These are phyloP conservation scores for Amanita muscaria DNA, from an alignment of 768 basidiomycete genomes.

Conservation along the genomic window DNA sequence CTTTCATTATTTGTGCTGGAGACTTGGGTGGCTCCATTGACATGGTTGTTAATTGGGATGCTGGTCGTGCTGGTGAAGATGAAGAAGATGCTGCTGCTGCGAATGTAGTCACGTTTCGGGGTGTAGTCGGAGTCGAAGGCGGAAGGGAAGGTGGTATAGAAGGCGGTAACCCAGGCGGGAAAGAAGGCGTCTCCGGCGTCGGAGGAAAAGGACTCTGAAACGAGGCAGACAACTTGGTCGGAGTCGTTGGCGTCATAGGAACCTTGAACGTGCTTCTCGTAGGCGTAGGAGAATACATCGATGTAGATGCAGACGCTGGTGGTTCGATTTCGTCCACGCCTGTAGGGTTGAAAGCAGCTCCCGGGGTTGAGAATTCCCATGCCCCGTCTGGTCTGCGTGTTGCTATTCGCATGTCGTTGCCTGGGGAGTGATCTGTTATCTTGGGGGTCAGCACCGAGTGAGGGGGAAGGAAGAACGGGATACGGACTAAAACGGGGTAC, in stretches of 20 bases:
- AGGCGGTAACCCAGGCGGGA: too few relatives aligned
- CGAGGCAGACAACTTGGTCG: too few relatives aligned
- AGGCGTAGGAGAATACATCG: too few relatives aligned
- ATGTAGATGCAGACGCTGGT: background rate
- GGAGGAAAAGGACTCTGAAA: constrained; percentile 10
- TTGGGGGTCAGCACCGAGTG: background rate
- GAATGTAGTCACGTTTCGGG: too few relatives aligned
- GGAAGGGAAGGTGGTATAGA: too few relatives aligned
- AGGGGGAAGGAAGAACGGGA: background rate
- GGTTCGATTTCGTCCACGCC: constrained; percentile 30
- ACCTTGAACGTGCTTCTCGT: too few relatives aligned
- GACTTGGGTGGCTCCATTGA: constrained; percentile 5
- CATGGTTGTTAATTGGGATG: background rate
- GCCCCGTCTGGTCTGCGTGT: constrained; percentile 42
- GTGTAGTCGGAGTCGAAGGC: too few relatives aligned
- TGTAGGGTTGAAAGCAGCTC: constrained; percentile 29
- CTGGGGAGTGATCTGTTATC: constrained; percentile 38
- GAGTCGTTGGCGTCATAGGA: too few relatives aligned
- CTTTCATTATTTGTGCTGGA: constrained; percentile 6
- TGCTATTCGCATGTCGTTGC: constrained; percentile 51
- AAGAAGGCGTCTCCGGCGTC: too few relatives aligned
- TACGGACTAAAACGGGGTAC: background rate
- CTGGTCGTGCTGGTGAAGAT: background rate
- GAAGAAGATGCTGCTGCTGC: too few relatives aligned
- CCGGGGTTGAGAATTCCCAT: constrained; percentile 43